Evolutionary conservation across 345 rosid species (phyloP).

Genomic region (Bruguiera gymnorhiza): DNA sequence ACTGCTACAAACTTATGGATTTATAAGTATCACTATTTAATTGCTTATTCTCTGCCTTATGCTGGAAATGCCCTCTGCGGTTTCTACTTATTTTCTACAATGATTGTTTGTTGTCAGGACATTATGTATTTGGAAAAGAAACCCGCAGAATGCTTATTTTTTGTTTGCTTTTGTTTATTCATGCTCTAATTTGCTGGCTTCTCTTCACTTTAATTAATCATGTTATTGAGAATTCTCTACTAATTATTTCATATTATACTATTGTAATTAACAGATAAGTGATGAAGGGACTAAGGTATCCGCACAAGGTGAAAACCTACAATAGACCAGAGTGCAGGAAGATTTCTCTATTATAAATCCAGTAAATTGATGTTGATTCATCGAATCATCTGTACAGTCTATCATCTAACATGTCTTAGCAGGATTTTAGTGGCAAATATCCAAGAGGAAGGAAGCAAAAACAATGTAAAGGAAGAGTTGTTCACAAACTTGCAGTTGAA

Average conservation of each 20-base stretch:
- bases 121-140: neutral
- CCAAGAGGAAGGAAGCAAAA: no score
- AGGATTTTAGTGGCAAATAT: neutral
- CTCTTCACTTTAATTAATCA: neutral
- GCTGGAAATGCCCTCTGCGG: no score
- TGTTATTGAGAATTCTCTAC: neutral
- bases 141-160: neutral
- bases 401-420: conserved; percentile 5
- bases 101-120: no score
- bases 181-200: neutral
- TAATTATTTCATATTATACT: neutral
- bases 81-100: no score
- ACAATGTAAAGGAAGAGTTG: neutral
- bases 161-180: neutral
- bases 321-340: neutral
- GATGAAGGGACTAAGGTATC: conserved; percentile 20
- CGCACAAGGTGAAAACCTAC: conserved; percentile 3
- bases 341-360: conserved; percentile 4
- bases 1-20: no score
- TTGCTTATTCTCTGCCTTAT: no score
- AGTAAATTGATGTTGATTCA: neutral
- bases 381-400: neutral
- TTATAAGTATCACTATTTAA: no score
- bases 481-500: no score
- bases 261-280: conserved; percentile 19